A percentile compares a stretch with the other conserved stretches of the same genome.
Conservation (phyloP, 2,329 filamentous ascomycete genomes). For the Aspergillaceae sp. region DNA sequence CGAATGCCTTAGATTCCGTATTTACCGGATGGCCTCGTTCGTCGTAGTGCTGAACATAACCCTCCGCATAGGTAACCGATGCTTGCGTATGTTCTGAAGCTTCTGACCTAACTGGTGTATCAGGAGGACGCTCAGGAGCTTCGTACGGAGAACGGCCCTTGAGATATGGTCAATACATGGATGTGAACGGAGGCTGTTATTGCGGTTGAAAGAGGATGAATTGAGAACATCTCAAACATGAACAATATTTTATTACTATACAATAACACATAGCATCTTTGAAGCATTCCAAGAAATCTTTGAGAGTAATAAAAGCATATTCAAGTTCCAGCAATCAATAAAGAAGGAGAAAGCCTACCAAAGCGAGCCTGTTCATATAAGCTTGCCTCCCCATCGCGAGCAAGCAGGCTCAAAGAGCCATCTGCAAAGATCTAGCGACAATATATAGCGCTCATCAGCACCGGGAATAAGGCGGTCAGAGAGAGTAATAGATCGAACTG, state of each 20-base stretch:
- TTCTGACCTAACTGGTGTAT: conserved; percentile 12
- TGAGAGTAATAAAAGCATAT: neutral
- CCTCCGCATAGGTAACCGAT: conserved; percentile 26
- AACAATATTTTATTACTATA: neutral
- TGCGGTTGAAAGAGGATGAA: neutral
- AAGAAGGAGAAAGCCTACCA: conserved; percentile 29
- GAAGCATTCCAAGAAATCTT: neutral
- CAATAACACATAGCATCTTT: neutral
- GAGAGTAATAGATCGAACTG: neutral
- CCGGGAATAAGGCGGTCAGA: neutral
- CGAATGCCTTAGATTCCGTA: conserved; percentile 30
- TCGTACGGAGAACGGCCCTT: conserved; percentile 42
- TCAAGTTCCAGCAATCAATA: neutral
- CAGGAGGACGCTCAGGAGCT: conserved; percentile 25
- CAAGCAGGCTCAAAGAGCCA: neutral
- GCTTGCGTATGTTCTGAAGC: conserved; percentile 11
- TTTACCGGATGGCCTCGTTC: conserved; percentile 41
- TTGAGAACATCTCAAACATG: conserved; percentile 2
- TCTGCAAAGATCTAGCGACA: neutral
- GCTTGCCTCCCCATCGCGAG: conserved; percentile 36
- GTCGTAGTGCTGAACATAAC: conserved; percentile 43
- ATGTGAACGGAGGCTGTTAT: too few species aligned
- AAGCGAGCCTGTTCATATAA: conserved; percentile 37
- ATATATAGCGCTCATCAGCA: neutral
- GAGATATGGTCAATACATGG: conserved; percentile 13